Conservation (phyloP, 2,329 filamentous ascomycete genomes). For the Pseudogymnoascus sp. region DNA sequence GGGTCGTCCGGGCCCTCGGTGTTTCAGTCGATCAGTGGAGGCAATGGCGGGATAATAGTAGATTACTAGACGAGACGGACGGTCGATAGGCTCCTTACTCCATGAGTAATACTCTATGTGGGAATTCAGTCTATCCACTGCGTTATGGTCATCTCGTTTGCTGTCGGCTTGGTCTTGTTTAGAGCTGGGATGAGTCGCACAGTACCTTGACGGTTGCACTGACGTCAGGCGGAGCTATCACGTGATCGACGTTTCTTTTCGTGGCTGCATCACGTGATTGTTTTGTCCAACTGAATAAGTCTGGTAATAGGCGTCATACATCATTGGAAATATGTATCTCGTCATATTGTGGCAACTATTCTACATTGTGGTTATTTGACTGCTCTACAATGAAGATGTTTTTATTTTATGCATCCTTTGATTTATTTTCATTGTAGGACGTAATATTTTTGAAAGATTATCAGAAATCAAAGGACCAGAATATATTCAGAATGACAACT, state of each 20-base stretch:
- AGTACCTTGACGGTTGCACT: constrained; percentile 7
- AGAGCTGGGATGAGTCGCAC: not conserved
- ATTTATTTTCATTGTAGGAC: not conserved
- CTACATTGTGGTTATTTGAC: not conserved
- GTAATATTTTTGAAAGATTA: not conserved
- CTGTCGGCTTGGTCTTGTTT: not conserved
- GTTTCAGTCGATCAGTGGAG: constrained; percentile 2
- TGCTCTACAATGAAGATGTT: not conserved
- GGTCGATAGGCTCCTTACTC: not conserved
- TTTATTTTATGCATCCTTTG: not conserved
- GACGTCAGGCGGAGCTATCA: not conserved
- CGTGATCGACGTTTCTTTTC: not conserved
- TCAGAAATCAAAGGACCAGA: not conserved
- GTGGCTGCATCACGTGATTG: not conserved
- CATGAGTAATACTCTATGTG: not conserved
- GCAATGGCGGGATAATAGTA: not conserved
- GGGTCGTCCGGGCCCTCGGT: not conserved
- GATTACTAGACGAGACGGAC: not conserved
- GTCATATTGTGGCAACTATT: not conserved
- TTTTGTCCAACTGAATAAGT: not conserved
- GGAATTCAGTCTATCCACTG: not conserved
- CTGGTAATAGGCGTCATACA: not conserved
- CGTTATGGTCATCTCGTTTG: not conserved
- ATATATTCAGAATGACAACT: not conserved
- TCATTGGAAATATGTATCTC: not conserved